A percentile compares a stretch with the other conserved stretches of the same genome.
Conservation (phyloP, 768 basidiomycete species). For the Serpula lacrymans region DNA sequence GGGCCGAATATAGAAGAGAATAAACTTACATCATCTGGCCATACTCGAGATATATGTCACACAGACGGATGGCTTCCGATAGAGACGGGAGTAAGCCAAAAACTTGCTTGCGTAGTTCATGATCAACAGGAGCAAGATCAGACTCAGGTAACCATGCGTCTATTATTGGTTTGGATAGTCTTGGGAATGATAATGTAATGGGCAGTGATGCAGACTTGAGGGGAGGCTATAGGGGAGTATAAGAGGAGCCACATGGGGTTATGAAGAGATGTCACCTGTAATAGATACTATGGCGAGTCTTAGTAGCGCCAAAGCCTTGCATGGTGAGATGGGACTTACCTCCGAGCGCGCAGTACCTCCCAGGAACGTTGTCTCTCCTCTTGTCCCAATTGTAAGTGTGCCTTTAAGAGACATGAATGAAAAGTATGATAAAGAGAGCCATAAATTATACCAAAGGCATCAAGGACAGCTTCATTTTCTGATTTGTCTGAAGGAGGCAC, state of each 20-base stretch:
- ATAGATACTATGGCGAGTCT: slow-evolving; percentile 44
- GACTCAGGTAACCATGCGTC: slow-evolving; percentile 34
- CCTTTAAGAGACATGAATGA: slow-evolving; percentile 30
- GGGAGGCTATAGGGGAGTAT: slow-evolving; percentile 19
- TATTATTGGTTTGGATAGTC: slow-evolving; percentile 39
- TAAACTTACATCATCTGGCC: slow-evolving; percentile 53
- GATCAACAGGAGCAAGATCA: slow-evolving; percentile 24
- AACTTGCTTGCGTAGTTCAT: slow-evolving; percentile 40
- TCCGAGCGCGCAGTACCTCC: slow-evolving; percentile 68
- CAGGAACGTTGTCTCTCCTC: slow-evolving; percentile 54
- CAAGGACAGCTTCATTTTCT: slow-evolving; percentile 44
- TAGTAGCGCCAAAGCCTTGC: background rate
- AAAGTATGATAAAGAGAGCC: background rate
- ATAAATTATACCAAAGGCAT: slow-evolving; percentile 43
- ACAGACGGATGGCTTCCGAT: slow-evolving; percentile 57
- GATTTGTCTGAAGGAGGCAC: slow-evolving; percentile 9
- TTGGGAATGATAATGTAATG: slow-evolving; percentile 22
- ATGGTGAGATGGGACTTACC: slow-evolving; percentile 34
- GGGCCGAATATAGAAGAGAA: background rate
- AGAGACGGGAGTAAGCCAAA: slow-evolving; percentile 50
- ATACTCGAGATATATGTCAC: slow-evolving; percentile 63
- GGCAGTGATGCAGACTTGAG: slow-evolving; percentile 8
- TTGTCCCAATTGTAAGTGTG: slow-evolving; percentile 53
- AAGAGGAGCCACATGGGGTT: slow-evolving; percentile 9
- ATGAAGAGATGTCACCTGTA: slow-evolving; percentile 38